These are phyloP conservation scores for Bryoglossum gracile DNA, from an alignment of 495 filamentous ascomycete genomes.

Conservation along the genomic window DNA sequence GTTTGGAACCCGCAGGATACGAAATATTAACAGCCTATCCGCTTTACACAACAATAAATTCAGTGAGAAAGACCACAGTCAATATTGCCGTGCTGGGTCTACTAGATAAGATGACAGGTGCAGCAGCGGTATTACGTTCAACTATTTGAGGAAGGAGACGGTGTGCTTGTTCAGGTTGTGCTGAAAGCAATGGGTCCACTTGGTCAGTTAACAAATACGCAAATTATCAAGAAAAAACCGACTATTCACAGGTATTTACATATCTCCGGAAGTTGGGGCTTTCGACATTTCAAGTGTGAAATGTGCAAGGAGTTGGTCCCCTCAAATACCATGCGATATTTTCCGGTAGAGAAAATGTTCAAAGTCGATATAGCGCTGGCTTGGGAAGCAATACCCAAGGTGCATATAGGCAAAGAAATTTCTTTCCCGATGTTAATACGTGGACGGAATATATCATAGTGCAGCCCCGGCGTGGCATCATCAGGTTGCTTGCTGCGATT, in stretches of 20 bases:
- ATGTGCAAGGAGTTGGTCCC: neutral
- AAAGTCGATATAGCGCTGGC: neutral
- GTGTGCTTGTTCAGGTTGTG: neutral
- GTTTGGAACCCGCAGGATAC: neutral
- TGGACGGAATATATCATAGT: neutral
- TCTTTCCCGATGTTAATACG: neutral
- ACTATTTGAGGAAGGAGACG: neutral
- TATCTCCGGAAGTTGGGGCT: neutral
- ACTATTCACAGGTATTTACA: neutral
- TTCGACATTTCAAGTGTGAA: neutral
- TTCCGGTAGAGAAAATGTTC: neutral
- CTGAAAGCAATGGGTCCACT: slow-evolving; percentile 1
- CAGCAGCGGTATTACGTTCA: neutral
- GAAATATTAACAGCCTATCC: neutral
- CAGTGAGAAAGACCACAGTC: neutral
- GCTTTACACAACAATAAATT: neutral
- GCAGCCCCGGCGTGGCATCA: too few relatives aligned
- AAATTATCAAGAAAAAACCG: neutral
- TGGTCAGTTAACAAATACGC: neutral
- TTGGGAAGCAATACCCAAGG: neutral
- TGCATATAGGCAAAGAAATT: neutral
- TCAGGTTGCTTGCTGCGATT: too few relatives aligned
- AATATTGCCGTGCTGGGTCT: neutral
- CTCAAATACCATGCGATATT: neutral
- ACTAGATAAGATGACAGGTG: neutral